Percentiles rank a stretch among this genome's conserved stretches.
Evolutionary conservation across 2,329 filamentous ascomycete genomes (phyloP).

Genomic region (Fusarium keratoplasticum): DNA sequence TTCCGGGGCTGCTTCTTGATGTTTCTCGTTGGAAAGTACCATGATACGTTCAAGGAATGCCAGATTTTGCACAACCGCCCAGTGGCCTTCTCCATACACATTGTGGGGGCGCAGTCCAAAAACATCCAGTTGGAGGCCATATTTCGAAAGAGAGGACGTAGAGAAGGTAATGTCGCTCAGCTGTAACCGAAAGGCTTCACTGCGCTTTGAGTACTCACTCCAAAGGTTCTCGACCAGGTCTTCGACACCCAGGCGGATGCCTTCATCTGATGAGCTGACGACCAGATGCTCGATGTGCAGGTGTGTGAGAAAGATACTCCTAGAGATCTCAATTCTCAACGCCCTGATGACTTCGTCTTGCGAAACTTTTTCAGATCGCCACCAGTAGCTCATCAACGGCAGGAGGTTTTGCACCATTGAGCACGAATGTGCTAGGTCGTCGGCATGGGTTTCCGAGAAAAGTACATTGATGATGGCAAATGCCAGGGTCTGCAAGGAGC

Average conservation of each 20-base stretch:
- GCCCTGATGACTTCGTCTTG: conserved; percentile 70
- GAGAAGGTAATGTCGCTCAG: conserved; percentile 79
- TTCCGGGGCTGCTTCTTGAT: conserved; percentile 40
- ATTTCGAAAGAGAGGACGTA: conserved; percentile 54
- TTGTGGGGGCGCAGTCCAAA: conserved; percentile 68
- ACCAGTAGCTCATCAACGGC: conserved; percentile 79
- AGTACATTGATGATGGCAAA: conserved; percentile 82
- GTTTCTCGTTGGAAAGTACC: conserved; percentile 42
- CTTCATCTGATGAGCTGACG: conserved; percentile 54
- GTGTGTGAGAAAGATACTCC: conserved; percentile 74
- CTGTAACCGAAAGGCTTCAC: conserved; percentile 78
- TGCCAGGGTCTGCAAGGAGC: conserved; percentile 75
- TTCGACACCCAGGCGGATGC: conserved; percentile 64
- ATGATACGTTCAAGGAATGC: conserved; percentile 67
- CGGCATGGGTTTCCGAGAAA: conserved; percentile 73
- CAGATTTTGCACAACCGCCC: conserved; percentile 69
- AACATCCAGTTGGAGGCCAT: conserved; percentile 60
- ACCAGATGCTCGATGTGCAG: conserved; percentile 71
- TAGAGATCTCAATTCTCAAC: conserved; percentile 82
- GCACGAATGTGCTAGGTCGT: conserved; percentile 73
- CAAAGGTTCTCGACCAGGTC: conserved; percentile 79
- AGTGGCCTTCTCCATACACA: conserved; percentile 67
- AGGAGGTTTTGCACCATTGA: conserved; percentile 71
- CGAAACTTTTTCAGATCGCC: conserved; percentile 76
- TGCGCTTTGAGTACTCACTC: conserved; percentile 79